Percentiles rank a stretch among this genome's conserved stretches.
Evolutionary conservation across 305 asterid species (phyloP).

Genomic region (Fraxinus platypoda): DNA sequence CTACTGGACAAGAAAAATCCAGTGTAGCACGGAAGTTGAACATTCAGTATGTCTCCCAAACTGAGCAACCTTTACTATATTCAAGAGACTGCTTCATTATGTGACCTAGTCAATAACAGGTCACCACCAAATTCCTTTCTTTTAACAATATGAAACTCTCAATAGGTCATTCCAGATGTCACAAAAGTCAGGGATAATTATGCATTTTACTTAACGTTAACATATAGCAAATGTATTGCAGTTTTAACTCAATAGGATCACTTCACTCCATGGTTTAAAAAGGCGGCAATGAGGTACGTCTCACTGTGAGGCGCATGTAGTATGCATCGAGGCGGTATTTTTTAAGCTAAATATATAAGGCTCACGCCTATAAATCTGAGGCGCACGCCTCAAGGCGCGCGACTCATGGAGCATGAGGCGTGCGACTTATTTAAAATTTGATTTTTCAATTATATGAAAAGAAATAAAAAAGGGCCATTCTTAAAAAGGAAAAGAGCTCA

Average conservation of each 20-base stretch:
- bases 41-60: not conserved
- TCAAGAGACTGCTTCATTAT: not conserved
- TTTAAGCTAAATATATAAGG: too few relatives aligned
- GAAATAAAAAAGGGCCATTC: too few relatives aligned
- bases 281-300: too few relatives aligned
- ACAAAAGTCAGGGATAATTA: not conserved
- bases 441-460: too few relatives aligned
- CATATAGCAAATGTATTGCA: not conserved
- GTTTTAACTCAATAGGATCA: not conserved
- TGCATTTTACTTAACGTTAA: not conserved
- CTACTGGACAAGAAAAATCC: not conserved
- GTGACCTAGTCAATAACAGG: not conserved
- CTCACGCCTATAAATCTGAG: too few relatives aligned
- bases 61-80: not conserved
- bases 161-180: not conserved
- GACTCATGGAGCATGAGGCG: too few relatives aligned
- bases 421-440: too few relatives aligned
- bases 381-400: too few relatives aligned
- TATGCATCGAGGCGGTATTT: too few relatives aligned
- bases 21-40: not conserved
- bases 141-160: not conserved
- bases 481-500: too few relatives aligned
- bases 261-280: too few relatives aligned
- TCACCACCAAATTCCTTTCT: not conserved
- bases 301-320: too few relatives aligned